Base-by-base conservation (phyloP, 2,329 filamentous ascomycete species). In the Phaeomoniella chlamydospora region DNA sequence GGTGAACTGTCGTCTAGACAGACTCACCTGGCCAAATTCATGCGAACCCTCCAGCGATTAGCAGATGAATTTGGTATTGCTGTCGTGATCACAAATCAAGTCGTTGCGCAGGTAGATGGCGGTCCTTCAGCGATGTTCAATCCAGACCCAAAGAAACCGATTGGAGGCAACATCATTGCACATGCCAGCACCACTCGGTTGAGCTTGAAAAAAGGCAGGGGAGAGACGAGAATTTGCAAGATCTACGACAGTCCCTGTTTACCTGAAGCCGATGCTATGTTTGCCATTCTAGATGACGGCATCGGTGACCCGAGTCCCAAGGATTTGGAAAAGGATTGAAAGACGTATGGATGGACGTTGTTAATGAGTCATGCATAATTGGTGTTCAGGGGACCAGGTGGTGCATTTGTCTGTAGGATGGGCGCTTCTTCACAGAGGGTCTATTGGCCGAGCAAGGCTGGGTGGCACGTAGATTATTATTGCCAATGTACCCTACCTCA, bases 121-220 rank as follows among this genome's bases (percentile, higher is more conserved):
- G 90, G 90, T 3, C 87, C 88, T 18, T 88, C 81, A 52, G 78
- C 88, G 42, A 98, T 98, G 90, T 98, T 94, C 67, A 98, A 98
- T 48, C 90, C 92, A 0, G 92, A 98, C 52, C 90, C 90, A 5
- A 98, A 98, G 72, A 98, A 98, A 59, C 90, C 90, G 0, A 94
- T 98, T 54, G 90, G 90, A 47, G 90, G 90, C 44, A 96, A 98
- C 58, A 98, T 98, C 46, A 96, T 98, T 54, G 90, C 92, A 2
- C 90, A 98, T 57, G 87, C 90, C 36, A 94, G 85, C 52, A 98
- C 90, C 2, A 98, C 90, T 2, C 72, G 90, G 51, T 71, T 98
- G 49, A 94, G 86, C 51, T 58, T 98, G 54, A 94, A 94, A 66
- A 98, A 98, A 59, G 92, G 90, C 2, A 72, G 90, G 37, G 90